A percentile compares a stretch with the other conserved stretches of the same genome.
phyloP scores from a whole-genome alignment of 2,329 filamentous ascomycete species.

The Trichothecium roseum region DNA sequence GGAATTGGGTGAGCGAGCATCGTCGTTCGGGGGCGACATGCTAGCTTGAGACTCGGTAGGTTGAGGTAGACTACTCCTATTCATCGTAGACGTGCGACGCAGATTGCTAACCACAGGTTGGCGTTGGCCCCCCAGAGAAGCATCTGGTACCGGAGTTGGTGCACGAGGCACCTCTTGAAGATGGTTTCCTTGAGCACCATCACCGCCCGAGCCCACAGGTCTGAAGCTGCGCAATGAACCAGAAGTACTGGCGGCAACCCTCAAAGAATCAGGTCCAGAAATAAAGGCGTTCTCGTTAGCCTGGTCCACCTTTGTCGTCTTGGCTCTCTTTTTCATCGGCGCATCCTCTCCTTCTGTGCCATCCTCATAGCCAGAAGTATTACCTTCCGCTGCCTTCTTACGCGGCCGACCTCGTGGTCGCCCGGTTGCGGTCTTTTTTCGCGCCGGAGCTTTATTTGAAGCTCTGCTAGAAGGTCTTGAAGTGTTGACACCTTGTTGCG shows the following conservation, averaged over 20 bases:
- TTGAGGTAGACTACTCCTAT: constrained; percentile 14
- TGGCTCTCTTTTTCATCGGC: constrained; percentile 60
- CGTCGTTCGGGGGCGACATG: constrained; percentile 34
- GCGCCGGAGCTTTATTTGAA: constrained; percentile 30
- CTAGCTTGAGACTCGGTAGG: constrained; percentile 6
- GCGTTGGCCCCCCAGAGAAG: constrained; percentile 6
- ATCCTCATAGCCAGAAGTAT: constrained; percentile 66
- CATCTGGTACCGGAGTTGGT: constrained; percentile 62
- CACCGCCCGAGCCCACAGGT: constrained; percentile 49
- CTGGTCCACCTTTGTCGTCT: constrained; percentile 62
- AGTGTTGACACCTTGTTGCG: constrained; percentile 13
- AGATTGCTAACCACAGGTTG: constrained; percentile 2
- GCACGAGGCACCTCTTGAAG: constrained; percentile 65
- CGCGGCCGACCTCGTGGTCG: constrained; percentile 45
- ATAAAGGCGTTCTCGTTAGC: constrained; percentile 65
- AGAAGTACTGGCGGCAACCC: constrained; percentile 84
- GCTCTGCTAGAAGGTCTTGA: constrained; percentile 52
- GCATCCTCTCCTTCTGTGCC: constrained; percentile 50
- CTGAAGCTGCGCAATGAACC: constrained; percentile 79
- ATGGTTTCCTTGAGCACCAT: constrained; percentile 35
- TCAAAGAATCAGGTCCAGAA: constrained; percentile 64
- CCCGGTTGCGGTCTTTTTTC: constrained; percentile 37
- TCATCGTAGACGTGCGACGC: too few relatives aligned
- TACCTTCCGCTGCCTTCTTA: constrained; percentile 48
- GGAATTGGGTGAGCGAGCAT: constrained; percentile 45